phyloP scores from a whole-genome alignment of 495 filamentous ascomycete species.

The Xanthoparmelia taractica region DNA sequence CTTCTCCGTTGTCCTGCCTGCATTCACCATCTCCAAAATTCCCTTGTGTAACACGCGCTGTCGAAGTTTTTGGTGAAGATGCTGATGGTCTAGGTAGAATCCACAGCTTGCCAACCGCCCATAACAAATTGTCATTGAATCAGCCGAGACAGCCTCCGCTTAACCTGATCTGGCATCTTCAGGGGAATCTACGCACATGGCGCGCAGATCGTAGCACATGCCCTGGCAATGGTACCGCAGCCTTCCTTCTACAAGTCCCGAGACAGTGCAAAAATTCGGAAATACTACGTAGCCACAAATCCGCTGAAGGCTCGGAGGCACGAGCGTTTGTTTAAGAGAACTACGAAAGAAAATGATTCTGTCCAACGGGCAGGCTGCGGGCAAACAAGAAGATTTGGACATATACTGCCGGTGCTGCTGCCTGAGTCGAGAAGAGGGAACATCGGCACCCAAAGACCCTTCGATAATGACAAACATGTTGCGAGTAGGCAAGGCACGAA shows the following conservation, averaged over 20 bases:
- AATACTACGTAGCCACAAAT: neutral
- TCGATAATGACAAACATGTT: neutral
- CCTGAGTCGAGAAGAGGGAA: neutral
- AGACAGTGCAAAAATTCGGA: neutral
- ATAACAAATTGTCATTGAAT: slow-evolving; percentile 15
- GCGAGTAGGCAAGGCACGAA: neutral
- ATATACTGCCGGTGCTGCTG: neutral
- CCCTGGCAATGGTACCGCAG: neutral
- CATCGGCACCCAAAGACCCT: neutral
- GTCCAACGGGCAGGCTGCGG: no score
- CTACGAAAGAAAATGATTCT: neutral
- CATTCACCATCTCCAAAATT: slow-evolving; percentile 9
- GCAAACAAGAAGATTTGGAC: neutral
- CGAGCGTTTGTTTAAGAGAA: neutral
- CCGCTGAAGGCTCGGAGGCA: neutral
- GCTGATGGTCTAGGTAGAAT: neutral
- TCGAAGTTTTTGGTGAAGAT: neutral
- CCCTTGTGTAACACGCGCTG: neutral
- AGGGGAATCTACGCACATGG: slow-evolving; percentile 1
- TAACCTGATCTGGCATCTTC: slow-evolving; percentile 12
- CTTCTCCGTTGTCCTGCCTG: neutral
- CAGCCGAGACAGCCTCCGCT: slow-evolving; percentile 8
- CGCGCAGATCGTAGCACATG: slow-evolving; percentile 7
- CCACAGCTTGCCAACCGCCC: slow-evolving; percentile 1
- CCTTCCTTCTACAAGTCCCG: neutral